Evolutionary conservation across 225 moss, liverwort and hornwort species (phyloP).

Genomic region (Straminergon stramineum): DNA sequence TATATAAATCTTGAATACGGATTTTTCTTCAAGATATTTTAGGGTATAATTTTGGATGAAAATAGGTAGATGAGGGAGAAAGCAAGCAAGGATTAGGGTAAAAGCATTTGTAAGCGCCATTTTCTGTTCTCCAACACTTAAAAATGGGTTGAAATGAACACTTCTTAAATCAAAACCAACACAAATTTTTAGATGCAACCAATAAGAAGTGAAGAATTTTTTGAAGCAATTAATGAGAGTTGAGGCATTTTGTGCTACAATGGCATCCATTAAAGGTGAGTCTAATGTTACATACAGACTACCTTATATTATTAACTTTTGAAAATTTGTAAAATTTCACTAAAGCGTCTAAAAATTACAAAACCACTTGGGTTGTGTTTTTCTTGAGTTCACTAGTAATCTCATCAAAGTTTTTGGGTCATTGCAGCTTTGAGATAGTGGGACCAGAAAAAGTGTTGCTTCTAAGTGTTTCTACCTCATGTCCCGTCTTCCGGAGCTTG

Average conservation of each 20-base stretch:
- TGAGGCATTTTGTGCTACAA: neutral
- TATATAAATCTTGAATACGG: neutral
- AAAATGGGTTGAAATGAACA: neutral
- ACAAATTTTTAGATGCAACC: neutral
- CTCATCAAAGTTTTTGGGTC: neutral
- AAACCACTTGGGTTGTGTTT: rapidly evolving
- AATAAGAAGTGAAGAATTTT: neutral
- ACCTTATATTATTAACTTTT: neutral
- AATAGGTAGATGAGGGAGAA: neutral
- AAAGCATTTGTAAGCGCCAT: neutral
- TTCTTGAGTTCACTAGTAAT: neutral
- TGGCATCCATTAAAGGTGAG: neutral
- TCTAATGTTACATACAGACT: neutral
- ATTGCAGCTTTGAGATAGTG: neutral
- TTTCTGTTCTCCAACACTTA: neutral
- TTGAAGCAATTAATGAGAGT: neutral
- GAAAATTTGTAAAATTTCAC: neutral
- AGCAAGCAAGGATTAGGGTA: neutral
- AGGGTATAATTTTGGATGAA: neutral
- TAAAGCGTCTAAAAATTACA: rapidly evolving
- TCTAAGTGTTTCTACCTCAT: no score
- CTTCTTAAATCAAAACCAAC: neutral
- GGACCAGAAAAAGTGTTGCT: no score
- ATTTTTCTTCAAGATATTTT: neutral
- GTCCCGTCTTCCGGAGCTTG: no score